These are phyloP conservation scores for Macrolepiota dolichaula DNA, from an alignment of 768 basidiomycete genomes.

Conservation along the genomic window DNA sequence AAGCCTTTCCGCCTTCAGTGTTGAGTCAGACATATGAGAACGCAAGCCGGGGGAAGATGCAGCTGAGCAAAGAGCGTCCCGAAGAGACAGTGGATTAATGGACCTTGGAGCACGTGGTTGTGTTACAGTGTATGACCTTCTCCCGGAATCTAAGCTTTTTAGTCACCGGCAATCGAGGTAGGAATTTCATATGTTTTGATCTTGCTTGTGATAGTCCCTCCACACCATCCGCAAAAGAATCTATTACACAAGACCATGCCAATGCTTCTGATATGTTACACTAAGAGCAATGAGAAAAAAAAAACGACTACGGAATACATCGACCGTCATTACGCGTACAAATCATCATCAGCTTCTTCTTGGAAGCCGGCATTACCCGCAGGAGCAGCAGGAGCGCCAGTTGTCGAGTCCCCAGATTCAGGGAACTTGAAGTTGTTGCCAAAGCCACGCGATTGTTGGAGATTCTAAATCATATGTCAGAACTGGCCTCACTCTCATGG, in stretches of 20 bases:
- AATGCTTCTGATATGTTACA: conserved; percentile 8
- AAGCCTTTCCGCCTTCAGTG: neutral
- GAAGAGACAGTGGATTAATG: neutral
- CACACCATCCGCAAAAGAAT: neutral
- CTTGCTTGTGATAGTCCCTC: neutral
- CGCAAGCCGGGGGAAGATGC: neutral
- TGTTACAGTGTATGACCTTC: neutral
- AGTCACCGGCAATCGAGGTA: neutral
- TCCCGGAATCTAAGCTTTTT: neutral
- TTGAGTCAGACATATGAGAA: neutral
- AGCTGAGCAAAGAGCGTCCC: neutral
- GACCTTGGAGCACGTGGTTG: neutral
- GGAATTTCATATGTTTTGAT: neutral
- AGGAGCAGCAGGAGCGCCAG: conserved; percentile 37
- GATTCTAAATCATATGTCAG: conserved; percentile 49
- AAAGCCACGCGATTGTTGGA: conserved; percentile 89
- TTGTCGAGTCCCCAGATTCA: conserved; percentile 49
- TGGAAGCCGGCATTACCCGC: conserved; percentile 73
- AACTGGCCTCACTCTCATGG: neutral
- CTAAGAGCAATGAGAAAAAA: neutral
- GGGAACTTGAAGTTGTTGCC: conserved; percentile 99
- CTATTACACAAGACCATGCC: conserved; percentile 1
- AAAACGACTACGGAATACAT: neutral
- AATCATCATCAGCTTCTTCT: conserved; percentile 88
- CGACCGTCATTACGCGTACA: conserved; percentile 64